These are phyloP conservation scores for Gossypium trilobum DNA, from an alignment of 441 rosid genomes.

Conservation along the genomic window DNA sequence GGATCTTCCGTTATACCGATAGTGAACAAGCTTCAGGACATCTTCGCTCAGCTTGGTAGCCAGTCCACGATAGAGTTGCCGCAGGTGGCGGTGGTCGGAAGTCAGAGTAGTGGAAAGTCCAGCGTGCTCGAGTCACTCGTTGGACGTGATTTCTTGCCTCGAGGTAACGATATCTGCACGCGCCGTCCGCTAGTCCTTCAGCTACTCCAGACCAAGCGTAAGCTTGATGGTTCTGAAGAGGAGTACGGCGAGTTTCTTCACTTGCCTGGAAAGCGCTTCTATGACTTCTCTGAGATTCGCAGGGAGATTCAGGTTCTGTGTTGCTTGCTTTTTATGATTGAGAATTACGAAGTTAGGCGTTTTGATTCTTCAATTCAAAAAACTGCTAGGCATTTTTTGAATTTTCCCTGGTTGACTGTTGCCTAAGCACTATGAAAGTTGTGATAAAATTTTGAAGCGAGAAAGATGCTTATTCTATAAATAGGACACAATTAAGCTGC, in stretches of 20 bases:
- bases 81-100: constrained; percentile 71
- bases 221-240: constrained; percentile 44
- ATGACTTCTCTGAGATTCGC: constrained; percentile 68
- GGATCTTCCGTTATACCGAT: constrained; percentile 83
- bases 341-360: neutral
- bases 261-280: constrained; percentile 58
- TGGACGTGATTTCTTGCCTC: constrained; percentile 70
- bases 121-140: constrained; percentile 70
- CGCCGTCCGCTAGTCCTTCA: constrained; percentile 79
- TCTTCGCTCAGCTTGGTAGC: constrained; percentile 79
- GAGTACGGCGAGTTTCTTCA: constrained; percentile 82
- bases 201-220: constrained; percentile 58
- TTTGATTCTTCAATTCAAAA: neutral
- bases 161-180: constrained; percentile 62
- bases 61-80: constrained; percentile 69
- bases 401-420: neutral
- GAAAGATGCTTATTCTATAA: neutral
- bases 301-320: constrained; percentile 56
- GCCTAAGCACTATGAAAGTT: neutral
- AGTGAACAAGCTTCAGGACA: constrained; percentile 88
- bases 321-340: constrained; percentile 3
- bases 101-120: constrained; percentile 77
- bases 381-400: neutral
- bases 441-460: neutral
- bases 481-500: neutral